Base-by-base conservation (phyloP, 2,329 filamentous ascomycete species). In the Orbilia quercus region DNA sequence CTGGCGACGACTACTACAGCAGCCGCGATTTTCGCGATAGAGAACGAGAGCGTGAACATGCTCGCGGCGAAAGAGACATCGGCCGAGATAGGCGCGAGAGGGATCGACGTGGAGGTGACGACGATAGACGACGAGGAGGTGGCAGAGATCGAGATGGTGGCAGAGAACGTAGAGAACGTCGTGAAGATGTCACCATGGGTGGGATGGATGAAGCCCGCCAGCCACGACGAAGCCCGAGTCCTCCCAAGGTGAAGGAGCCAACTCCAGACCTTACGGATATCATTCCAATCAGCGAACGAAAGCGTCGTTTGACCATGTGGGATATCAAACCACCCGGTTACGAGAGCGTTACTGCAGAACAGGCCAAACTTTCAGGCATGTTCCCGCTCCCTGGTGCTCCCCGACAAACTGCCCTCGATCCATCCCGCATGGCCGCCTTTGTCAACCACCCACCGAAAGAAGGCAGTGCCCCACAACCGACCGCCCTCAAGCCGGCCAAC, bases 291-390 rank as follows among this genome's bases (percentile, higher is more conserved):
- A 84, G 92, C 75, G 89, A 94, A 79, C 89, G 94, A 78, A 95
- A 93, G 84, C 90, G 96, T 77, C 90, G 95, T 71, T 84, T 99
- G 84, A 98, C 93, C 36, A 96, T 99, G 82, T 99, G 95, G 95
- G 96, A 99, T 81, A 97, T 99, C 81, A 99, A 99, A 83, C 95
- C 95, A 4, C 91, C 92, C 14, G 94, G 95, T 47, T 99, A 99
- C 79, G 96, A 99, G 80, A 96, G 95, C 81, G 94, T 99, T 76
- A 97, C 95, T 1, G 92, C 95, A 20, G 96, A 99, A 82, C 96
- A 99, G 81, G 96, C 95, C 55, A 99, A 99, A 84, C 86, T 99
- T 47, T 99, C 96, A 1, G 88, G 83, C 83, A 97, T 99, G 95
- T 99, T 99, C 84, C 93, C 96, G 73, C 87, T 99, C 48, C 95